phyloP scores from a whole-genome alignment of 2,329 filamentous ascomycete species.

The Neofusicoccum sp. region DNA sequence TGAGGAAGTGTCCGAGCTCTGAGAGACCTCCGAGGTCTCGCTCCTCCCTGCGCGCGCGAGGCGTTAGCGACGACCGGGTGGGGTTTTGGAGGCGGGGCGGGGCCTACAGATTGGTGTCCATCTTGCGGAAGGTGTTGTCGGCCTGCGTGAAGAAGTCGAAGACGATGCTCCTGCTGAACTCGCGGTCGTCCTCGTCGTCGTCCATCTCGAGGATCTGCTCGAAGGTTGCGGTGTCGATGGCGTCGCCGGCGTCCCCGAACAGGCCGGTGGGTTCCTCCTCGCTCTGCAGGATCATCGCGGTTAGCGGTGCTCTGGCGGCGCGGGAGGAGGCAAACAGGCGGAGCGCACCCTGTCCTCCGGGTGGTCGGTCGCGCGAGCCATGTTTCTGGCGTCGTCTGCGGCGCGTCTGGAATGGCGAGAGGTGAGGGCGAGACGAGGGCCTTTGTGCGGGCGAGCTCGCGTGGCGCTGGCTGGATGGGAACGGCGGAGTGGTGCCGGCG shows the following conservation, averaged over 20 bases:
- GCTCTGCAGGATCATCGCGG: slow-evolving; percentile 37
- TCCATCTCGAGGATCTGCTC: slow-evolving; percentile 99
- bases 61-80: background rate
- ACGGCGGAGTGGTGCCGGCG: slow-evolving; percentile 12
- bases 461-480: slow-evolving; percentile 12
- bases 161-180: slow-evolving; percentile 88
- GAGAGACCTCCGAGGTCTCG: slow-evolving; percentile 76
- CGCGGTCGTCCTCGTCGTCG: slow-evolving; percentile 79
- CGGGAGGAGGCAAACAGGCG: slow-evolving; percentile 6
- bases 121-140: slow-evolving; percentile 79
- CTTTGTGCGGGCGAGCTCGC: slow-evolving; percentile 16
- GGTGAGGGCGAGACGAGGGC: background rate
- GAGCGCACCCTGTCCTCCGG: slow-evolving; percentile 25
- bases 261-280: slow-evolving; percentile 54
- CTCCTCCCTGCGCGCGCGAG: slow-evolving; percentile 55
- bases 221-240: slow-evolving; percentile 80
- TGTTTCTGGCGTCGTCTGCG: slow-evolving; percentile 1
- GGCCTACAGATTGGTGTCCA: slow-evolving; percentile 82
- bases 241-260: slow-evolving; percentile 66
- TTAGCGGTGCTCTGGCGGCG: slow-evolving; percentile 26
- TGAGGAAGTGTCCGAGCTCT: slow-evolving; percentile 89
- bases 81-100: background rate
- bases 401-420: background rate
- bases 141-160: slow-evolving; percentile 93
- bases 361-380: slow-evolving; percentile 22